phyloP scores from a whole-genome alignment of 306 rosid species.

The Glycine soja region DNA sequence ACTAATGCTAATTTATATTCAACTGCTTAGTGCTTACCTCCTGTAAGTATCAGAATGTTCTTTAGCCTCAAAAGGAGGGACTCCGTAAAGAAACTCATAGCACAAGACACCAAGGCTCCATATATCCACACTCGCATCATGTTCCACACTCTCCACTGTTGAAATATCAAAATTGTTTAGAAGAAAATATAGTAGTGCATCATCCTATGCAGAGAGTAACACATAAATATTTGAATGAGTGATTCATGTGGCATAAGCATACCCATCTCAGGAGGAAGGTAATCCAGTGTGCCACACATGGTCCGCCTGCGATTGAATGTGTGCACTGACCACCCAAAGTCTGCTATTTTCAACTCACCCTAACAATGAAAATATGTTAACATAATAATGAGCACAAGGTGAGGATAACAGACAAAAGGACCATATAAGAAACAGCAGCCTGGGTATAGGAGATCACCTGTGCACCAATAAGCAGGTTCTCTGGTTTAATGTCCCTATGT shows the following conservation, averaged over 20 bases:
- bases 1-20: constrained; percentile 18
- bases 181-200: constrained; percentile 3
- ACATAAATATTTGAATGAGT: constrained; percentile 6
- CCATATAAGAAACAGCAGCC: constrained; percentile 31
- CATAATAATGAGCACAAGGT: constrained; percentile 33
- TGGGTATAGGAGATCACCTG: constrained; percentile 66
- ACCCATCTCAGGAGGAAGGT: constrained; percentile 99
- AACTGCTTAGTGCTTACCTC: constrained; percentile 59
- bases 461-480: constrained; percentile 90
- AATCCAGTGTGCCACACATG: constrained; percentile 99
- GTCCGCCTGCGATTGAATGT: constrained; percentile 97
- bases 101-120: constrained; percentile 99
- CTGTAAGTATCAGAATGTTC: constrained; percentile 98
- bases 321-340: constrained; percentile 99
- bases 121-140: constrained; percentile 96
- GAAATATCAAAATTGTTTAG: constrained; percentile 39
- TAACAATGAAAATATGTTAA: constrained; percentile 49
- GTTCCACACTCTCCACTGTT: constrained; percentile 98
- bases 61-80: constrained; percentile 97
- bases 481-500: constrained; percentile 98
- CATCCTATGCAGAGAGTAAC: neutral
- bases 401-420: constrained; percentile 7
- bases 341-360: constrained; percentile 99
- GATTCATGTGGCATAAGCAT: constrained; percentile 39
- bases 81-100: constrained; percentile 97